These are phyloP conservation scores for Spinacia oleracea DNA, from an alignment of 179 eudicot species.

Conservation along the genomic window DNA sequence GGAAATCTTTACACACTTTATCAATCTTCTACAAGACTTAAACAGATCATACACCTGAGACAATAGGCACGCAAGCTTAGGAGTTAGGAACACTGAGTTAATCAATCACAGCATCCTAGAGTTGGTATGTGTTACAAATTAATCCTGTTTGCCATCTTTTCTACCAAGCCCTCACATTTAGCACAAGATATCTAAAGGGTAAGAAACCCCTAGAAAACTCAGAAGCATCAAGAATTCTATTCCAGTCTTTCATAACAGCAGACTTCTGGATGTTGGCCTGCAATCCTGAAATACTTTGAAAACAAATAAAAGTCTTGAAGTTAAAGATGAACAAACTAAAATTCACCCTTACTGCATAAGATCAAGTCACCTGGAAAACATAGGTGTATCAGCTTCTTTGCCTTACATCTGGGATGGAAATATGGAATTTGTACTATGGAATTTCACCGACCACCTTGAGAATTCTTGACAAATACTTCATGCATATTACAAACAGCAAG, in stretches of 20 bases:
- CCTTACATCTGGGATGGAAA: neutral
- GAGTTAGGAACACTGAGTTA: neutral
- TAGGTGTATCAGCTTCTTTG: neutral
- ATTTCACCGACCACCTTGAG: neutral
- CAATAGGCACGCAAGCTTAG: neutral
- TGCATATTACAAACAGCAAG: neutral
- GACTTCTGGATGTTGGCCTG: neutral
- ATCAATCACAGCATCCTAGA: neutral
- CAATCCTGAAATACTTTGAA: neutral
- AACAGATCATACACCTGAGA: neutral
- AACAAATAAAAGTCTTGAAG: neutral
- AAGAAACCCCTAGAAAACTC: rapidly evolving
- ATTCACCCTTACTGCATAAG: neutral
- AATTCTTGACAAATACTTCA: neutral
- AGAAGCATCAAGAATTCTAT: neutral
- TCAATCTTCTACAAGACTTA: neutral
- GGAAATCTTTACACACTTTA: neutral
- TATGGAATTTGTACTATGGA: no score
- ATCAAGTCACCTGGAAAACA: neutral
- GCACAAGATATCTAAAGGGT: neutral
- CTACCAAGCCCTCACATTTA: neutral
- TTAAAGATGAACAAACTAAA: neutral
- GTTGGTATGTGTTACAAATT: neutral
- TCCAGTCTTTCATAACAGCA: neutral
- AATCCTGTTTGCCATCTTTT: neutral